Conservation (phyloP, 2,329 filamentous ascomycete genomes). For the Colletotrichum sp. region DNA sequence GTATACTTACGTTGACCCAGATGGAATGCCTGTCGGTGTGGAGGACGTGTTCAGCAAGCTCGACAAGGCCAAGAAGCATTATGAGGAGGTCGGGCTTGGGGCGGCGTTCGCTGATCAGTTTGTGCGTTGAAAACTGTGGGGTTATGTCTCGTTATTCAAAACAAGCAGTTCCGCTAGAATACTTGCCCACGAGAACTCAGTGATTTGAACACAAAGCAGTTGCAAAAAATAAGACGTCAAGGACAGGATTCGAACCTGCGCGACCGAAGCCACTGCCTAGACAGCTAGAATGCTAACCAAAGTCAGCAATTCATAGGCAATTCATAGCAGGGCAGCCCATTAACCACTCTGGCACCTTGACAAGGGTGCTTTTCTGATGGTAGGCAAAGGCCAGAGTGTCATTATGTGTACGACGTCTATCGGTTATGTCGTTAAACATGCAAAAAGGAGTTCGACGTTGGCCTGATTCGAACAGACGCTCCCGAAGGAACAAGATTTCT, state of each 20-base stretch:
- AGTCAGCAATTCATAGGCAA: not conserved
- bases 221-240: not conserved
- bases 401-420: accelerated
- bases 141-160: not conserved
- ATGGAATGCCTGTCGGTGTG: slow-evolving; percentile 31
- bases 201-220: not conserved
- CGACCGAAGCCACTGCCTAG: not conserved
- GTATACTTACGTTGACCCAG: slow-evolving; percentile 36
- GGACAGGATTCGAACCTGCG: slow-evolving; percentile 2
- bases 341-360: slow-evolving; percentile 3
- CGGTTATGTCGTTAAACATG: accelerated
- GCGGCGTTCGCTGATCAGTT: slow-evolving; percentile 25
- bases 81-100: slow-evolving; percentile 34
- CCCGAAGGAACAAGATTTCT: not conserved
- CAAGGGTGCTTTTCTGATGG: not conserved
- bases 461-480: not conserved
- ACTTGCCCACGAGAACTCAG: not conserved
- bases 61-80: slow-evolving; percentile 30
- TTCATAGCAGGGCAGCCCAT: not conserved
- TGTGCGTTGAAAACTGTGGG: not conserved
- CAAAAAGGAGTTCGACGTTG: not conserved
- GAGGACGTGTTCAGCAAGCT: slow-evolving; percentile 39
- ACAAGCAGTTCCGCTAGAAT: not conserved
- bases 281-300: not conserved
- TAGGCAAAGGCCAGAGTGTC: not conserved